These are phyloP conservation scores for Diaporthe vaccinii DNA, from an alignment of 2,329 filamentous ascomycete species.

Conservation along the genomic window DNA sequence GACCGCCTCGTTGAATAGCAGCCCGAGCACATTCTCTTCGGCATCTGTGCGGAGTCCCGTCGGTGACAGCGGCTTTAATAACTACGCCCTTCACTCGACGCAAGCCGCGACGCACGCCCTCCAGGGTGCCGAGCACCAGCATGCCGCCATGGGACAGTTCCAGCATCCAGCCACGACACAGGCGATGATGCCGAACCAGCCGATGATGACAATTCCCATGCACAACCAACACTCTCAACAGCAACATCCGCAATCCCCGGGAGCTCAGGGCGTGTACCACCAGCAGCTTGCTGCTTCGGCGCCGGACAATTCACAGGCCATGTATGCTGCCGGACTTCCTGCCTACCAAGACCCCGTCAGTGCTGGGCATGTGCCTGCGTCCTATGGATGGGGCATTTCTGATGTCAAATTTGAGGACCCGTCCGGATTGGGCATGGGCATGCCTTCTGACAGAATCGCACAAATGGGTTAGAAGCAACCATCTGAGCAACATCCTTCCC, in stretches of 20 bases:
- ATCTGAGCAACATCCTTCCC: background rate
- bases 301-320: slow-evolving; percentile 26
- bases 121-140: slow-evolving; percentile 60
- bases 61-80: slow-evolving; percentile 62
- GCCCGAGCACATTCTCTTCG: slow-evolving; percentile 70
- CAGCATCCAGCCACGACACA: slow-evolving; percentile 44
- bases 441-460: slow-evolving; percentile 30
- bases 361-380: slow-evolving; percentile 21
- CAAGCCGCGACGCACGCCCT: slow-evolving; percentile 63
- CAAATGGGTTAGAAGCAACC: slow-evolving; percentile 14
- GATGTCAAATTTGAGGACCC: slow-evolving; percentile 32
- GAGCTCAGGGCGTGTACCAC: slow-evolving; percentile 34
- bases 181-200: slow-evolving; percentile 30
- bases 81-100: slow-evolving; percentile 67
- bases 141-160: slow-evolving; percentile 50
- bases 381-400: slow-evolving; percentile 22
- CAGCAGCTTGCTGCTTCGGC: slow-evolving; percentile 32
- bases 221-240: slow-evolving; percentile 31
- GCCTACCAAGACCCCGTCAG: slow-evolving; percentile 26
- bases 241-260: slow-evolving; percentile 32
- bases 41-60: slow-evolving; percentile 67
- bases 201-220: slow-evolving; percentile 33
- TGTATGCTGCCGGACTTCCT: slow-evolving; percentile 8
- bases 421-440: slow-evolving; percentile 2
- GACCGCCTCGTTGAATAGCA: slow-evolving; percentile 68